Conservation (phyloP, 225 moss, liverwort and hornwort species). For the Bryoerythrophyllum caledonicum region DNA sequence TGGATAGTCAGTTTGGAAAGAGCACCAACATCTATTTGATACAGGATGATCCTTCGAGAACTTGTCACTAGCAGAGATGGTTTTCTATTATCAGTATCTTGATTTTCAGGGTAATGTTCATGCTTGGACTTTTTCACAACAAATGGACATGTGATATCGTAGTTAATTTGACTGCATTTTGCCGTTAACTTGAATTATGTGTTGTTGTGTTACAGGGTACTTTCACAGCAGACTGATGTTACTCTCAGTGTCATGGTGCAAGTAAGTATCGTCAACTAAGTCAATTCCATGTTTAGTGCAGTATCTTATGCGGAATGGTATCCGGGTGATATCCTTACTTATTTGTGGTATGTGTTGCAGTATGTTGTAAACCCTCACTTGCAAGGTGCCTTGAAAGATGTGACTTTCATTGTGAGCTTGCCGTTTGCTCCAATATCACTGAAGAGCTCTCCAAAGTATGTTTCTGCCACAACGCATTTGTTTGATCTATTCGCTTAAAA, state of each 20-base stretch:
- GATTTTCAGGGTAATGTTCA: not conserved
- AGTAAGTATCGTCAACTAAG: constrained; percentile 33
- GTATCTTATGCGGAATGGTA: not conserved
- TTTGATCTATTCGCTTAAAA: not conserved
- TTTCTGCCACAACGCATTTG: not conserved
- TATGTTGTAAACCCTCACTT: constrained; percentile 92
- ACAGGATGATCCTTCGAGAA: not conserved
- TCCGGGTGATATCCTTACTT: constrained; percentile 11
- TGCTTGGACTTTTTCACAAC: not conserved
- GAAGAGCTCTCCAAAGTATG: constrained; percentile 91
- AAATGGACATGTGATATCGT: not conserved
- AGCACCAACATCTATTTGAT: constrained; percentile 4
- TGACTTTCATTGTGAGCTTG: constrained; percentile 75
- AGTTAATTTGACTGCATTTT: constrained; percentile 1
- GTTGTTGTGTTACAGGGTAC: constrained; percentile 42
- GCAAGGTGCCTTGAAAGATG: constrained; percentile 80
- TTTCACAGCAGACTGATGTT: constrained; percentile 49
- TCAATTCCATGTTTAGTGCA: not conserved
- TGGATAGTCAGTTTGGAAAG: constrained; percentile 2
- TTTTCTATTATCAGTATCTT: constrained; percentile 5
- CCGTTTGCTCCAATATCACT: constrained; percentile 89
- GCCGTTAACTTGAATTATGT: constrained; percentile 13
- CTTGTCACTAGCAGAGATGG: constrained; percentile 12
- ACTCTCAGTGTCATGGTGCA: constrained; percentile 68
- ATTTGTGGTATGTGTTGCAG: constrained; percentile 47